These are phyloP conservation scores for Vanrija pseudolonga DNA, from an alignment of 1,284 basidiomycete genomes.

Conservation along the genomic window DNA sequence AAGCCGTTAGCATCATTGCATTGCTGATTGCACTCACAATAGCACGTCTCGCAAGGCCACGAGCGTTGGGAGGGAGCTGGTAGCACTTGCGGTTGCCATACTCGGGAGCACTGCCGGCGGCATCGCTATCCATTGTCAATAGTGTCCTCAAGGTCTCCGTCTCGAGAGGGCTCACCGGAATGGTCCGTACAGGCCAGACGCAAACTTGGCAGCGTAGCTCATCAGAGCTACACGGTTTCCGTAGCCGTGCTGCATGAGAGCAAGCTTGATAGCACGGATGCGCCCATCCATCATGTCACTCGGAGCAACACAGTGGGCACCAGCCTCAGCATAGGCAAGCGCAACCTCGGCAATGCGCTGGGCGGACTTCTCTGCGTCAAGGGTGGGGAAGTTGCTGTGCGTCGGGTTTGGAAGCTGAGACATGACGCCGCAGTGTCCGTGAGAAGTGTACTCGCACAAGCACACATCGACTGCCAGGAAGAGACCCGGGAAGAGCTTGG, in stretches of 20 bases:
- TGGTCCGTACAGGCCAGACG: constrained; percentile 92
- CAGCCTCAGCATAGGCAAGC: constrained; percentile 85
- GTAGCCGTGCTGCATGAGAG: constrained; percentile 73
- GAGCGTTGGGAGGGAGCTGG: constrained; percentile 83
- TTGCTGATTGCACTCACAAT: constrained; percentile 60
- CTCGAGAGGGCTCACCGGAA: constrained; percentile 67
- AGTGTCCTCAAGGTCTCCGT: background rate
- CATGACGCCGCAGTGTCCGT: constrained; percentile 92
- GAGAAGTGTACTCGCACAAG: constrained; percentile 98
- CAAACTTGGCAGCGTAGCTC: constrained; percentile 99
- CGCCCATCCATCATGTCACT: constrained; percentile 99
- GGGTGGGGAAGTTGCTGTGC: constrained; percentile 38
- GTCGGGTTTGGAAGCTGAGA: constrained; percentile 38
- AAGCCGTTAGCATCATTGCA: background rate
- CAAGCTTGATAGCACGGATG: constrained; percentile 81
- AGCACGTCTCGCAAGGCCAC: constrained; percentile 87
- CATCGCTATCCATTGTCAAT: constrained; percentile 62
- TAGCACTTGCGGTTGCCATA: constrained; percentile 97
- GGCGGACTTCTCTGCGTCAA: constrained; percentile 68
- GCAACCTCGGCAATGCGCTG: constrained; percentile 87
- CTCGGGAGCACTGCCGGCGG: constrained; percentile 88
- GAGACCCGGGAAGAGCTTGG: constrained; percentile 70
- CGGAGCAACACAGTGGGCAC: constrained; percentile 95
- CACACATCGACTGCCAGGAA: constrained; percentile 95
- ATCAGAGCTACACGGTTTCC: constrained; percentile 88